Conservation (phyloP, 208 protist species). For the Trypanosoma caninum region DNA sequence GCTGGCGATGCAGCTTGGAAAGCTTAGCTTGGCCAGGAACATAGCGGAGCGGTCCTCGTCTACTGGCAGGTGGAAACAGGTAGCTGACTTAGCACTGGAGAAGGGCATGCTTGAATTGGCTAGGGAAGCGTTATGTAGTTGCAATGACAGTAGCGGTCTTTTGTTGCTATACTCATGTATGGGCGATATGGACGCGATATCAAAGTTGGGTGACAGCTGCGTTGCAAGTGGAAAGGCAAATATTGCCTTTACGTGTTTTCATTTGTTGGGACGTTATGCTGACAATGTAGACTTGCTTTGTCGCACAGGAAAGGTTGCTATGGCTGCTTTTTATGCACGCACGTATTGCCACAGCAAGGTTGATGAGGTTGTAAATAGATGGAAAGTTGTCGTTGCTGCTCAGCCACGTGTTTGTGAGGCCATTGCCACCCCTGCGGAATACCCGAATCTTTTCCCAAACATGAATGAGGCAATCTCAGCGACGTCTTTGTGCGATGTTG, state of each 20-base stretch:
- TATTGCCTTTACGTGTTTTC: slow-evolving; percentile 93
- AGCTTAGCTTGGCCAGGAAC: slow-evolving; percentile 67
- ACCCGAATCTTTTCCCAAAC: slow-evolving; percentile 95
- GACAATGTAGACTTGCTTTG: slow-evolving; percentile 90
- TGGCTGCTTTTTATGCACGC: slow-evolving; percentile 96
- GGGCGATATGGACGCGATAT: slow-evolving; percentile 68
- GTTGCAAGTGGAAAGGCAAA: slow-evolving; percentile 80
- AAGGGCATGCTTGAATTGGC: slow-evolving; percentile 81
- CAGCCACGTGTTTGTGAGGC: slow-evolving; percentile 79
- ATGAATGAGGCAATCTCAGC: not conserved
- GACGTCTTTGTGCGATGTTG: no score
- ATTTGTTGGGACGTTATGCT: slow-evolving; percentile 68
- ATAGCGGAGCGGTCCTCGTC: slow-evolving; percentile 65
- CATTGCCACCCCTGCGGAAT: slow-evolving; percentile 90
- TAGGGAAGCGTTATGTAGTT: slow-evolving; percentile 52
- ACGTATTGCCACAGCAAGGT: slow-evolving; percentile 90
- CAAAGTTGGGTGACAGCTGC: slow-evolving; percentile 61
- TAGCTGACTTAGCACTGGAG: slow-evolving; percentile 92
- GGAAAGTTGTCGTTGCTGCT: slow-evolving; percentile 80
- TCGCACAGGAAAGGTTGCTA: slow-evolving; percentile 71
- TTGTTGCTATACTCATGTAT: slow-evolving; percentile 77
- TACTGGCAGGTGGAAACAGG: slow-evolving; percentile 92
- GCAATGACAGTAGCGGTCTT: slow-evolving; percentile 67
- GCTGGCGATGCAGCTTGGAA: slow-evolving; percentile 90
- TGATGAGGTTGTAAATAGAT: slow-evolving; percentile 79